Base-by-base conservation (phyloP, 148 eudicot species). In the Hydrangea macrophylla region DNA sequence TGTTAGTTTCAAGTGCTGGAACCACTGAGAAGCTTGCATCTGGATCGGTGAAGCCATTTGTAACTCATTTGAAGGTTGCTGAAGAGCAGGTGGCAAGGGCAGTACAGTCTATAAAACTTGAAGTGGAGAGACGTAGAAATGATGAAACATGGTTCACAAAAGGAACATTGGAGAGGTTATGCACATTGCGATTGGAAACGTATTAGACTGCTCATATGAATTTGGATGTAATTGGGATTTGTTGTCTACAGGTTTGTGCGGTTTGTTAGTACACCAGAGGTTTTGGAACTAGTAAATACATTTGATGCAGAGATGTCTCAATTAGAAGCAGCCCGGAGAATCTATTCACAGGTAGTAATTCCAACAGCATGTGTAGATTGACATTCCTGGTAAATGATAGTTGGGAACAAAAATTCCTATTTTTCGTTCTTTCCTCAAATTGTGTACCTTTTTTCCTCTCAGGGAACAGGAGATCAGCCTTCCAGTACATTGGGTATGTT, bases 301-400 rank as follows among this genome's bases (percentile, higher is more conserved):
- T 81, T 68, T 75, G 96, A 95, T 77, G 88, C 96, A 37, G 97
- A 95, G 84, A 84, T 89, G 90, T 85, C 96, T 28, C 97, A 95
- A 62, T 67, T 95, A 67, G 99, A 95, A 89, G 90, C 92, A 73
- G 97, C 99, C 53, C 85, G 91, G 23, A 89, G 73, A 77, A 89
- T 95, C 60, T 95, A 95, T 68, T 84, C 99, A 35, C 94, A 95
- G 96, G 99, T 89, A 72, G 76, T 65, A 54, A 56, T 26, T 67
- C 32, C 55, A 28, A 65, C 44, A 64, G 30, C 55, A 62, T 33
- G 64, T 70, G 20, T 9, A 32, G 7, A 26, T 78, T 9, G 30
- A 9, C 13, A 48, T 65, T 36, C 22, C 9, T 3, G 17, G 3
- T 22, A 33, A 2, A 23, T 32, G 12, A 53, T 33, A 6, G 12